phyloP scores from a whole-genome alignment of 257 asterid genomes.

The Gentiana straminea region DNA sequence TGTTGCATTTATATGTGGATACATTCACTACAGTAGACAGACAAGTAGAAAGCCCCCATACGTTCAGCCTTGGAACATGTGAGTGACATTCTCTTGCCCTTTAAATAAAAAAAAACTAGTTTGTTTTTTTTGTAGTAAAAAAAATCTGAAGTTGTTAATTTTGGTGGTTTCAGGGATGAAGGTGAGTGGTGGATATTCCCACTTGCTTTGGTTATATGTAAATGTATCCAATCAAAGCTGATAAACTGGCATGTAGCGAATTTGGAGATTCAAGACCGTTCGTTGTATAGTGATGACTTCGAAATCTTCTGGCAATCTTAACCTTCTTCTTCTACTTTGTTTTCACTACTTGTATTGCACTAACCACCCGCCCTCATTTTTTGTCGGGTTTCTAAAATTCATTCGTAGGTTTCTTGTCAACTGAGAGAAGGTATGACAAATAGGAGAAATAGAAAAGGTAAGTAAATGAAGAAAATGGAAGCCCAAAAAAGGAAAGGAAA shows the following conservation, averaged over 20 bases:
- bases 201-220: slow-evolving; percentile 66
- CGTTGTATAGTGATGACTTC: slow-evolving; percentile 84
- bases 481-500: slow-evolving; percentile 19
- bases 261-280: slow-evolving; percentile 92
- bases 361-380: slow-evolving; percentile 65
- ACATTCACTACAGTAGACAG: slow-evolving; percentile 47
- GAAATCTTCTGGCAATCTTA: slow-evolving; percentile 90
- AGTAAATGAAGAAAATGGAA: slow-evolving; percentile 15
- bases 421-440: slow-evolving; percentile 21
- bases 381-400: slow-evolving; percentile 22
- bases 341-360: slow-evolving; percentile 1
- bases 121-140: background rate
- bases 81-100: slow-evolving; percentile 15
- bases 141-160: background rate
- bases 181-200: slow-evolving; percentile 99
- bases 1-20: slow-evolving; percentile 84
- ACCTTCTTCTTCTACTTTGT: slow-evolving; percentile 24
- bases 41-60: slow-evolving; percentile 56
- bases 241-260: slow-evolving; percentile 89
- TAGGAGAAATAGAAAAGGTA: slow-evolving; percentile 36
- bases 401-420: slow-evolving; percentile 17
- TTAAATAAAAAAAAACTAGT: background rate
- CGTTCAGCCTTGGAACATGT: slow-evolving; percentile 98
- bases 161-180: slow-evolving; percentile 65
- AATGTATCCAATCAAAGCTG: slow-evolving; percentile 81